Conservation (phyloP, 805 yeast species). For the Zygosaccharomyces bisporus region DNA sequence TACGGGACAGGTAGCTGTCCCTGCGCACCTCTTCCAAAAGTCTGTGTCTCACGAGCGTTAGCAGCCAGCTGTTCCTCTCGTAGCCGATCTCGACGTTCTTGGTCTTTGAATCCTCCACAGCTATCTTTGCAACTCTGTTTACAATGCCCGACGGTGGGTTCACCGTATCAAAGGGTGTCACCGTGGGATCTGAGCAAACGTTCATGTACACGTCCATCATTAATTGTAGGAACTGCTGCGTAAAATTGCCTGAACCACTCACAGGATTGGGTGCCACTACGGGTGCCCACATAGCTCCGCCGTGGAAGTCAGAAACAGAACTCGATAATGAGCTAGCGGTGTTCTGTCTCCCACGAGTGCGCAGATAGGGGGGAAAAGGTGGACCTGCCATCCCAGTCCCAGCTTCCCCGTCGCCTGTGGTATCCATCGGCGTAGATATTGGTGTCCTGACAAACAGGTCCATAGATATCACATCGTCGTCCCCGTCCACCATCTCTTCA, state of each 20-base stretch:
- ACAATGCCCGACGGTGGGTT: conserved; percentile 68
- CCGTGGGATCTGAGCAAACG: conserved; percentile 52
- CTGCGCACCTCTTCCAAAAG: conserved; percentile 34
- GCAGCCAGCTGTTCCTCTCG: conserved; percentile 38
- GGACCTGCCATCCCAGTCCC: conserved; percentile 6
- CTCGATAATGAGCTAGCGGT: conserved; percentile 32
- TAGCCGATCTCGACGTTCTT: conserved; percentile 38
- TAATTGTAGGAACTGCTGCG: conserved; percentile 43
- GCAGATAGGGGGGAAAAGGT: conserved; percentile 18
- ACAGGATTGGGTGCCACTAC: conserved; percentile 12
- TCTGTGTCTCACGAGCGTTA: conserved; percentile 40
- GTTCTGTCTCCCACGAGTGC: conserved; percentile 23
- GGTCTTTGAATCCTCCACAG: conserved; percentile 40
- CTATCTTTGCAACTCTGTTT: conserved; percentile 54
- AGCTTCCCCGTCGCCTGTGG: neutral
- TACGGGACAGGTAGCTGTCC: conserved; percentile 30
- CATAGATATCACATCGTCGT: conserved; percentile 15
- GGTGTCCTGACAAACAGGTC: conserved; percentile 15
- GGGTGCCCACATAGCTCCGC: conserved; percentile 12
- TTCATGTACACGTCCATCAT: conserved; percentile 46
- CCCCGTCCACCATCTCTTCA: conserved; percentile 10
- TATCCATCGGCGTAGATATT: conserved; percentile 13
- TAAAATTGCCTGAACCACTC: conserved; percentile 19
- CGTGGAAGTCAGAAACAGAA: conserved; percentile 26
- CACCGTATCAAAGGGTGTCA: conserved; percentile 62